phyloP scores from a whole-genome alignment of 139 green algal genomes.

The Pleodorina starrii region DNA sequence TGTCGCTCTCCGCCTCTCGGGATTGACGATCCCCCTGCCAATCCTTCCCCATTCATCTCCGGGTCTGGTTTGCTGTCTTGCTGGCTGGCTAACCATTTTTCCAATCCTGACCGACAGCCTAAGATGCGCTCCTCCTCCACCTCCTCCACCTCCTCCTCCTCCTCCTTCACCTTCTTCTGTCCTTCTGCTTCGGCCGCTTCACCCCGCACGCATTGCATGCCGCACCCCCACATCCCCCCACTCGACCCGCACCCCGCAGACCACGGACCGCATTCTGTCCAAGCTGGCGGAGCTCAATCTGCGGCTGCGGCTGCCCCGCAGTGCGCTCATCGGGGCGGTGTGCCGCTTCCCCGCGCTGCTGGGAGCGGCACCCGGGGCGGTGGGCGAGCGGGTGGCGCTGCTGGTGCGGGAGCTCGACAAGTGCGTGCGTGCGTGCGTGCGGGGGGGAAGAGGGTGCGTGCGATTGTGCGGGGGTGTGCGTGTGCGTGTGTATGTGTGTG shows the following conservation, averaged over 20 bases:
- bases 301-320: background rate
- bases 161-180: background rate
- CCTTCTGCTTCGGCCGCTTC: background rate
- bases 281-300: constrained; percentile 12
- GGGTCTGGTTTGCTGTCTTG: background rate
- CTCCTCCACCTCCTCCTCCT: background rate
- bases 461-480: background rate
- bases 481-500: background rate
- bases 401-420: constrained; percentile 8
- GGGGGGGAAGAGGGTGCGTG: background rate
- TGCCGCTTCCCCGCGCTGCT: background rate
- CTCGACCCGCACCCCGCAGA: background rate
- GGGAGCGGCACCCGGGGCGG: background rate
- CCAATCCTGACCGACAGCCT: background rate
- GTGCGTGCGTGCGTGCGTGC: background rate
- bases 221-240: no score
- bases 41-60: no score
- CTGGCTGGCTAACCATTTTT: background rate
- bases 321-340: background rate
- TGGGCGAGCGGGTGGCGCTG: background rate
- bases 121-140: background rate
- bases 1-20: no score
- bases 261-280: background rate
- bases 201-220: no score
- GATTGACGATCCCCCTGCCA: no score